Base-by-base conservation (phyloP, 176 grass and related monocot genomes). In the Phyllostachys edulis region DNA sequence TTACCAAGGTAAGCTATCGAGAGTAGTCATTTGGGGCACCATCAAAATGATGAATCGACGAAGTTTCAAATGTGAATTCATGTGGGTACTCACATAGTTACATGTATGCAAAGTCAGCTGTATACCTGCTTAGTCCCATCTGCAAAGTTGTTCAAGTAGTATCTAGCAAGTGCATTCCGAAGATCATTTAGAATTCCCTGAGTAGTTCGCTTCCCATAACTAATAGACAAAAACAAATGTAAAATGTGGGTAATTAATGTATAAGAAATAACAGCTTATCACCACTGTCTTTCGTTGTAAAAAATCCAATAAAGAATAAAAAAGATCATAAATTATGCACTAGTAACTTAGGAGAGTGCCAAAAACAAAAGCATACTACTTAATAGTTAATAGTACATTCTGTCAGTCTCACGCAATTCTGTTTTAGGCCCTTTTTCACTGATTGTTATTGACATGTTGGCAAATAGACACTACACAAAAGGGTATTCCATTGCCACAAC, bases 91-190 rank as follows among this genome's bases (percentile, higher is more conserved):
- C 32, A 34, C 32, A 34, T 34, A 34, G 32, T 34, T 34, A 34
- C n/a, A 82, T 75, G 27, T 75, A 83, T 72, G 52, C 56, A 81
- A 67, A 85, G 63, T 75, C 45, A 82, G 73, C 15, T 59, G 61
- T 5, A 68, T 57, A 96, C 96, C 96, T 99, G 96, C 61, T 95
- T 99, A 77, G 93, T 96, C 69, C 96, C 96, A 79, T 99, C 96
- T 59, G 45, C 88, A 38, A 99, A 99, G 80, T 99, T 99, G 88
- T 99, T 99, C 32, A 94, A 80, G 67, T 99, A 99, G 87, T 99
- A 99, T 83, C 93, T 87, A 92, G 78, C 73, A 80, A 99, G 85
- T 78, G 96, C 47, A 87, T 99, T 94, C 83, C 63, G 75, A 50
- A 90, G 86, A 79, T 99, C 96, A 39, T 99, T 94, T 12, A 91